Base-by-base conservation (phyloP, 164 flowering plant species). In the Saururus chinensis region DNA sequence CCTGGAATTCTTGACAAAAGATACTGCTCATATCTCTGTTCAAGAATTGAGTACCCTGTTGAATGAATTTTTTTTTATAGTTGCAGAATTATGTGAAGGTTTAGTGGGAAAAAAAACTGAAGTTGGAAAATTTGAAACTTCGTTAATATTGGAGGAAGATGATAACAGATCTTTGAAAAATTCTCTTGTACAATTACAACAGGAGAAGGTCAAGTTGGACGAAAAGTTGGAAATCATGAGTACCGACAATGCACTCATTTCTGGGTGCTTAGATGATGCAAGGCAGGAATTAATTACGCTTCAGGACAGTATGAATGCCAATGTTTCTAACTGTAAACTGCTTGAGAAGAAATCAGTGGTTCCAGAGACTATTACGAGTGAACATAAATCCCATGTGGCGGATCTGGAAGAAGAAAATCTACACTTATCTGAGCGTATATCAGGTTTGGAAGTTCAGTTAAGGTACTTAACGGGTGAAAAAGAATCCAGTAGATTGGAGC, bases 381-480 rank as follows among this genome's bases (percentile, higher is more conserved):
- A 81, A 67, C 58, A 82, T 21, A 89, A 86, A 72, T 60, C 73
- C 37, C 86, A 71, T 56, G 53, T 83, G 54, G 76, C 81, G 16
- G 78, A 77, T 61, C 60, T 86, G 65, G 82, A 81, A 73, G 73
- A 76, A 62, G 93, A 88, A 68, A 88, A 86, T 62, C 56, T 75
- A 37, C 76, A 75, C 64, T 65, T 86, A 51, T 78, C 81, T 22
- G 77, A 69, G 67, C 63, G 75, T 53, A 67, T 81, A 60, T 81
- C 83, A 51, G 83, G 71, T 53, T 53, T 87, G 68, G 92, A 92
- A 74, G 79, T 81, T 75, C 87, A 85, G 72, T 65, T 81, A 54
- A 76, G 76, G 61, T 66, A 78, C 56, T 64, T 84, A 72, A 76
- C 73, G 51, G 76, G 80, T 62, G 88, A 83, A 70, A 81, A 71